phyloP scores from a whole-genome alignment of 306 rosid genomes.

The Trifolium pratense region DNA sequence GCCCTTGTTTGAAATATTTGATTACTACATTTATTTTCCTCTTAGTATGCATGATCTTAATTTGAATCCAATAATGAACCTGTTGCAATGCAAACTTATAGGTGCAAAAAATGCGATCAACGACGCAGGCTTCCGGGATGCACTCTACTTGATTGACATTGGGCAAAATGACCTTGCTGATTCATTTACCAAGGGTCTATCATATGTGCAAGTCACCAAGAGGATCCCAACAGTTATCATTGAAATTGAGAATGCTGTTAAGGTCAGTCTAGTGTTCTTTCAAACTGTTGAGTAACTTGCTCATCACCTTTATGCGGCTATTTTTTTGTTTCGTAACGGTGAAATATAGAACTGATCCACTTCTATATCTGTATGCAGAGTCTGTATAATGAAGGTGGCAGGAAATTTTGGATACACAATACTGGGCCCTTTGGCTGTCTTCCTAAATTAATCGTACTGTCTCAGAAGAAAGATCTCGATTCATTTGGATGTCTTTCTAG shows the following conservation, averaged over 20 bases:
- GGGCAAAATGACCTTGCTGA: constrained; percentile 93
- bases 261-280: constrained; percentile 50
- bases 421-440: constrained; percentile 96
- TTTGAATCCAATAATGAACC: constrained; percentile 25
- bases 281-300: not conserved
- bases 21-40: too few species aligned
- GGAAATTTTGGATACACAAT: constrained; percentile 96
- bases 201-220: constrained; percentile 60
- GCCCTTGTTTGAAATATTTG: not conserved
- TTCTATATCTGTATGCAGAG: constrained; percentile 46
- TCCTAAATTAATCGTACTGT: constrained; percentile 71
- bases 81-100: constrained; percentile 35
- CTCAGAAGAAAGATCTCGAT: constrained; percentile 59
- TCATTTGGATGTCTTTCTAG: constrained; percentile 70
- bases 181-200: constrained; percentile 65
- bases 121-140: constrained; percentile 64
- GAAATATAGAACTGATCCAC: not conserved
- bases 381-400: constrained; percentile 74
- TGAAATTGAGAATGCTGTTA: constrained; percentile 69
- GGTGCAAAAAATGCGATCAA: constrained; percentile 57
- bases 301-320: not conserved
- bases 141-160: constrained; percentile 89
- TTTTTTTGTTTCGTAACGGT: not conserved
- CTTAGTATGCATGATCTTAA: too few species aligned
- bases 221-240: constrained; percentile 64